Base-by-base conservation (phyloP, 768 basidiomycete species). In the Albatrellus ellisii region DNA sequence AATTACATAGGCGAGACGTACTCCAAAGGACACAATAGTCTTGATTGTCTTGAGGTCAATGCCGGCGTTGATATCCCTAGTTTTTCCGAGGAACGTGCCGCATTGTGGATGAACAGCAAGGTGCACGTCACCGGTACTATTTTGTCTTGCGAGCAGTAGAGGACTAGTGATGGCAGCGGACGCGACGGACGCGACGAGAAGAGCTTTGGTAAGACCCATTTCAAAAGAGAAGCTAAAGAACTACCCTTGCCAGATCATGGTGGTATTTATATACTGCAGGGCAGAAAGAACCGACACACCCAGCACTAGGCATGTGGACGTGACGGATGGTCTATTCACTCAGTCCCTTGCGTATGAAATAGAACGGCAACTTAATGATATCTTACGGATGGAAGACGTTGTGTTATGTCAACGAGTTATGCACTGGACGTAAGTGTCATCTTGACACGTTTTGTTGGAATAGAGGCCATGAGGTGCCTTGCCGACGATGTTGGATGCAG, bases 11-110 rank as follows among this genome's bases (percentile, higher is more conserved):
- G 25, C 33, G 20, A 20, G 7, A 57, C 61, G 34, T 49, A 70
- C 72, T 17, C 71, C 69, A 43, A 75, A 74, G 1, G 70, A 62
- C 1, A 75, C 72, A 28, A 75, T 65, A 4, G 67, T 75, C 45
- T 64, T 65, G 45, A 65, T 58, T 1, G 36, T 45, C 0, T 45
- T 21, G 12, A 68, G 56, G 34, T 54, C 25, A 10, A 76, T 49
- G 0, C 74, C 74, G 0, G 67, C 69, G 33, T 72, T 75, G 12
- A 71, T 60, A 44, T 74, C 67, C 2, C 68, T 58, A 4, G 62
- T 56, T 3, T 49, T 59, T 2, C 68, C 69, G 39, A 46, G 49
- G 1, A 72, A 51, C 2, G 55, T 46, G 3, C 68, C 71, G 21
- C 73, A 75, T 1, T 48, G 48, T 6, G 71, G 71, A 15, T 54